These are phyloP conservation scores for Chenopodium quinoa DNA, from an alignment of 148 eudicot genomes.

Conservation along the genomic window DNA sequence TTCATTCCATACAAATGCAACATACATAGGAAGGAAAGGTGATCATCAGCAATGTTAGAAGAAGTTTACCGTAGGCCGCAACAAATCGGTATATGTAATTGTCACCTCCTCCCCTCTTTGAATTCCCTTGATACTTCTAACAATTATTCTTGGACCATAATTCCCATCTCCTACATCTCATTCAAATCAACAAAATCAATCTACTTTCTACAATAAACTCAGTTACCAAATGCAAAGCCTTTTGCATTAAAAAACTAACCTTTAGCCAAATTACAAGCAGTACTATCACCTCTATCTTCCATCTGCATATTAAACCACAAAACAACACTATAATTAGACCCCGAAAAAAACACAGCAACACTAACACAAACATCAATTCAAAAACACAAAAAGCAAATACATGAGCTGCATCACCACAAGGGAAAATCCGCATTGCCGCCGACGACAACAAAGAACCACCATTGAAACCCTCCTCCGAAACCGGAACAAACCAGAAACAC, in stretches of 20 bases:
- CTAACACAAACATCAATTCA: neutral
- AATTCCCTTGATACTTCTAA: constrained; percentile 52
- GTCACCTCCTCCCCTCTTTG: constrained; percentile 62
- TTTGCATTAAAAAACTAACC: constrained; percentile 8
- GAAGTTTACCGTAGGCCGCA: constrained; percentile 60
- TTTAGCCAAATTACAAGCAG: constrained; percentile 20
- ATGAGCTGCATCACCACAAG: constrained; percentile 13
- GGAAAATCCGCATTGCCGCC: constrained; percentile 29
- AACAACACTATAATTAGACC: neutral
- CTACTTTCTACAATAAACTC: neutral
- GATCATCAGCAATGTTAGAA: neutral
- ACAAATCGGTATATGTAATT: constrained; percentile 61
- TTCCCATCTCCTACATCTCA: constrained; percentile 30
- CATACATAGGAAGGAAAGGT: neutral
- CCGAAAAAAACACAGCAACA: neutral
- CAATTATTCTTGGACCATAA: constrained; percentile 56
- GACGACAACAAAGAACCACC: neutral
- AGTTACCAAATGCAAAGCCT: neutral
- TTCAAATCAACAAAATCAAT: neutral
- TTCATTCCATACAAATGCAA: neutral
- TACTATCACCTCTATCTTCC: constrained; percentile 2
- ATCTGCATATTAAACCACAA: constrained; percentile 8
- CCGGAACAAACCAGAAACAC: constrained; percentile 43
- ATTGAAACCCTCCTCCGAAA: neutral
- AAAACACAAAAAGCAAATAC: neutral